phyloP scores from a whole-genome alignment of 352 stramenopile genomes.

The Globisporangium nunn region DNA sequence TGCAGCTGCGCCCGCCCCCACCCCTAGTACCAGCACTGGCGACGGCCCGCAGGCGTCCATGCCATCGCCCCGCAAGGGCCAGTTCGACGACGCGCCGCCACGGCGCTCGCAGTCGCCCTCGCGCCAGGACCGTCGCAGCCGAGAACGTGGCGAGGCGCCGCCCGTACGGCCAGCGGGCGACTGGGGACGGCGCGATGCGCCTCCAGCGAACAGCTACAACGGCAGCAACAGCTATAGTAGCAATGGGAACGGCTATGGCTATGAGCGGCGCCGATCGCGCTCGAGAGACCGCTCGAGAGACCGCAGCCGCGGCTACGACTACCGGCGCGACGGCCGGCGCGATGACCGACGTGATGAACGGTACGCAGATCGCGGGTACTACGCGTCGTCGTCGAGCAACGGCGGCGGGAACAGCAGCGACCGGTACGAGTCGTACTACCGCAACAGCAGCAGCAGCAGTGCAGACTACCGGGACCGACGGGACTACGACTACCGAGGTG shows the following conservation, averaged over 20 bases:
- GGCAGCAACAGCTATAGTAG: background rate
- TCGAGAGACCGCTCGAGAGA: slow-evolving; percentile 17
- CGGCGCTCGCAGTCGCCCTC: slow-evolving; percentile 8
- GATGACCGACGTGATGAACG: slow-evolving; percentile 8
- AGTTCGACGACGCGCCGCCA: slow-evolving; percentile 65
- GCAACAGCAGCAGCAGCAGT: slow-evolving; percentile 8
- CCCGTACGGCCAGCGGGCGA: background rate
- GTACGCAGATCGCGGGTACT: slow-evolving; percentile 27
- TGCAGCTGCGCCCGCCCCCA: background rate
- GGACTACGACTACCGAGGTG: slow-evolving; percentile 10
- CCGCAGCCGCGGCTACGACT: slow-evolving; percentile 9
- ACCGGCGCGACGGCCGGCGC: slow-evolving; percentile 9
- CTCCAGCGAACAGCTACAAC: slow-evolving; percentile 2
- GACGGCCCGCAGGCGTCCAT: slow-evolving; percentile 6
- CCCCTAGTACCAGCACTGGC: background rate
- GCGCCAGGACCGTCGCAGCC: slow-evolving; percentile 9
- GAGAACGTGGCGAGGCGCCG: slow-evolving; percentile 14
- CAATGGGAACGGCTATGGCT: background rate
- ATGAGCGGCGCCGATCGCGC: slow-evolving; percentile 16
- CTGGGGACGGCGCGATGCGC: background rate
- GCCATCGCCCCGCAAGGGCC: slow-evolving; percentile 28
- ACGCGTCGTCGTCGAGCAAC: slow-evolving; percentile 4
- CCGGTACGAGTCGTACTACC: slow-evolving; percentile 19
- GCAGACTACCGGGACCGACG: slow-evolving; percentile 8
- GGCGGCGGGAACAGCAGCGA: slow-evolving; percentile 2